A percentile compares a stretch with the other conserved stretches of the same genome.
Evolutionary conservation across 73 alveolate genomes (phyloP).

Genomic region (Tetrahymena thermophila): DNA sequence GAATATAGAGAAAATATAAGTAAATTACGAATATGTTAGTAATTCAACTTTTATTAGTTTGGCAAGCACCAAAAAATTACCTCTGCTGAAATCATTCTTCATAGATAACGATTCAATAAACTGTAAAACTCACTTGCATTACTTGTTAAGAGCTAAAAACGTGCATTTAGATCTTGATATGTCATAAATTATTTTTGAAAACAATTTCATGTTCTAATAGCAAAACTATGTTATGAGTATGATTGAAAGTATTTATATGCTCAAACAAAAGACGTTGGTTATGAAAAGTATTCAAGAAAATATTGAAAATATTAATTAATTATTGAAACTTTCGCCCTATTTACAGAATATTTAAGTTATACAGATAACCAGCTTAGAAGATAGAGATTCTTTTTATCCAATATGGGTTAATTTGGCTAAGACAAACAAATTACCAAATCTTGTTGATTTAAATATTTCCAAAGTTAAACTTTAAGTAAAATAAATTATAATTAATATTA

Average conservation of each 20-base stretch:
- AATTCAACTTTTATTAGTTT: not conserved
- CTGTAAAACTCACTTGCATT: not conserved
- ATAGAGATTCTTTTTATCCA: not conserved
- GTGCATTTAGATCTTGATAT: not conserved
- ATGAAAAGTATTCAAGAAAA: not conserved
- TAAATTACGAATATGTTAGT: not conserved
- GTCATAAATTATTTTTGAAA: not conserved
- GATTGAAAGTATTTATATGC: not conserved
- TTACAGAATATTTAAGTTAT: not conserved
- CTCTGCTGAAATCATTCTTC: not conserved
- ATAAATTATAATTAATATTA: not conserved
- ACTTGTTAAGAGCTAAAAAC: not conserved
- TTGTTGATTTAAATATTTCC: not conserved
- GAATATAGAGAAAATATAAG: not conserved
- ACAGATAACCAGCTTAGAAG: not conserved
- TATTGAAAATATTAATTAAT: not conserved
- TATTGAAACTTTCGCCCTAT: not conserved
- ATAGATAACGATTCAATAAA: not conserved
- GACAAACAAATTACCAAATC: not conserved
- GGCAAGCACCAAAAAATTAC: not conserved
- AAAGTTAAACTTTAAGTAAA: not conserved
- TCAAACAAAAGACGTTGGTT: not conserved
- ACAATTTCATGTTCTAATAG: not conserved
- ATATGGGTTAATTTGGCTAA: not conserved
- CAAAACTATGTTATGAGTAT: not conserved